These are phyloP conservation scores for Triangularia setosa DNA, from an alignment of 2,329 filamentous ascomycete species.

Conservation along the genomic window DNA sequence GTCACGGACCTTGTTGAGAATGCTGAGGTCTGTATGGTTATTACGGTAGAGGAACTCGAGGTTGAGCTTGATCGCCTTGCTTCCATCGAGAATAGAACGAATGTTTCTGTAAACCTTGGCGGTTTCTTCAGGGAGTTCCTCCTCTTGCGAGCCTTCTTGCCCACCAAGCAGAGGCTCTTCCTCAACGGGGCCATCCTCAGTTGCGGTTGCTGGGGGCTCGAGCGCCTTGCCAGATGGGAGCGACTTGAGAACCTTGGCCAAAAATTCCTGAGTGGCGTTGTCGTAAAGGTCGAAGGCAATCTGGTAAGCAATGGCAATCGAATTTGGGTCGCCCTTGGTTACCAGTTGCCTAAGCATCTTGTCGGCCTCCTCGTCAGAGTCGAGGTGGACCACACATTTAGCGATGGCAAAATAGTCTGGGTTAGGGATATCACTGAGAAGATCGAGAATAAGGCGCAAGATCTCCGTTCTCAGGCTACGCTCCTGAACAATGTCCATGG, in stretches of 20 bases:
- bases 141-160: constrained; percentile 50
- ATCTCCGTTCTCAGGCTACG: constrained; percentile 80
- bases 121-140: constrained; percentile 50
- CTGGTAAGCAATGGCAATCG: constrained; percentile 86
- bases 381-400: constrained; percentile 93
- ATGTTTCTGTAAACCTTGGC: constrained; percentile 60
- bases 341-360: constrained; percentile 80
- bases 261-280: constrained; percentile 95
- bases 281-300: constrained; percentile 98
- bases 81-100: constrained; percentile 72
- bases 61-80: constrained; percentile 90
- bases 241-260: constrained; percentile 81
- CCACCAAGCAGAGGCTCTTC: constrained; percentile 49
- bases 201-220: constrained; percentile 41
- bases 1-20: constrained; percentile 94
- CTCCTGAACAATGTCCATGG: constrained; percentile 97
- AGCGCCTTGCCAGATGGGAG: constrained; percentile 57
- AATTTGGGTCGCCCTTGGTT: constrained; percentile 70
- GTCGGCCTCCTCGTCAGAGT: constrained; percentile 87
- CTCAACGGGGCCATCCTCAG: constrained; percentile 42
- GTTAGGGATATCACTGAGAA: constrained; percentile 87
- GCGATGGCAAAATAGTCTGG: constrained; percentile 98
- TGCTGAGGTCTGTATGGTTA: constrained; percentile 86
- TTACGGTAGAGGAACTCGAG: constrained; percentile 95
- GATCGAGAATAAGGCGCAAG: constrained; percentile 82